These are phyloP conservation scores for Teunomyces barrocoloradensis DNA, from an alignment of 805 yeast species.

Conservation along the genomic window DNA sequence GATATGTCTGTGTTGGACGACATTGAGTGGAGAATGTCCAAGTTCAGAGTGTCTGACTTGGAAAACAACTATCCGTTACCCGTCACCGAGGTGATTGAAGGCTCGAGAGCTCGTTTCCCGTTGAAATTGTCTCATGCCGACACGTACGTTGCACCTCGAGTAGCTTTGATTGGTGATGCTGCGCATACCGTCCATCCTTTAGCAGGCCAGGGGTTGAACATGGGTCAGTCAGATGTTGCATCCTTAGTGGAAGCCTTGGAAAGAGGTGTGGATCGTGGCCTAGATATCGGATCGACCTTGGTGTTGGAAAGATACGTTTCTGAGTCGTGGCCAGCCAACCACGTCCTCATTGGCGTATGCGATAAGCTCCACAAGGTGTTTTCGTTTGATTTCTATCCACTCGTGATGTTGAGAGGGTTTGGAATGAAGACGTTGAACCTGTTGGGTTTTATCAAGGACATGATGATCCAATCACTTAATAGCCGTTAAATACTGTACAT, in stretches of 20 bases:
- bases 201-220: conserved; percentile 96
- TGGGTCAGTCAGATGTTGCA: conserved; percentile 94
- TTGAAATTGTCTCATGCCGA: conserved; percentile 87
- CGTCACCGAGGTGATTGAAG: conserved; percentile 54
- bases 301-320: conserved; percentile 86
- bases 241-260: conserved; percentile 68
- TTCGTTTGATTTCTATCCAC: conserved; percentile 65
- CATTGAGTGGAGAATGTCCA: conserved; percentile 65
- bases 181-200: conserved; percentile 97
- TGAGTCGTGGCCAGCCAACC: conserved; percentile 77
- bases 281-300: conserved; percentile 80
- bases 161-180: conserved; percentile 96
- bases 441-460: conserved; percentile 62
- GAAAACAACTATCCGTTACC: conserved; percentile 67
- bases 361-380: conserved; percentile 91
- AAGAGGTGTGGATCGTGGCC: conserved; percentile 68
- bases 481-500: conserved; percentile 16
- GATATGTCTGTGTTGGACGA: conserved; percentile 59
- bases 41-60: conserved; percentile 40
- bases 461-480: conserved; percentile 53
- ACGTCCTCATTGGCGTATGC: conserved; percentile 78
- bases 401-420: conserved; percentile 69
- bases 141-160: conserved; percentile 74
- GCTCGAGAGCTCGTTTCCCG: conserved; percentile 85
- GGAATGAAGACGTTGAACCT: conserved; percentile 73